Evolutionary conservation across 1,139 yeast species (phyloP), one percentile per base, ranked within the genome.

Genomic region (Blastobotrys malaysiensis): DNA sequence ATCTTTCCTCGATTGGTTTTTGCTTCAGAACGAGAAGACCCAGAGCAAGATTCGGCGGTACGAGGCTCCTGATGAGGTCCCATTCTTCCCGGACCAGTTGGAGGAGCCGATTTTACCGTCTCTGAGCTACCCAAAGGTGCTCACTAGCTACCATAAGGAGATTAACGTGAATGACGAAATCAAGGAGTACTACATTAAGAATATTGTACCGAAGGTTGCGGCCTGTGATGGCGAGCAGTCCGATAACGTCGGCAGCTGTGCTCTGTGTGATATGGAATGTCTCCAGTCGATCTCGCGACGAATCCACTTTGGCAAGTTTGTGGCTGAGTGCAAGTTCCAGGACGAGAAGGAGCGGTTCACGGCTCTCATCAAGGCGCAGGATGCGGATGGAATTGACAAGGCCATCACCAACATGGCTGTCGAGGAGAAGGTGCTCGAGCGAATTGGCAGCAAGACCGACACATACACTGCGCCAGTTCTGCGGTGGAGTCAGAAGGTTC

Each of bases 291-390:
- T 93, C 50, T 87, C 96, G n/a, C 79, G 99, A 65, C 80, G 99
- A 67, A 89, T 93, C 61, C 99, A 93, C 72, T 93, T 93, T 72
- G 99, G 98, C 52, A 88, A 87, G 71, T 93, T 93, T 74, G 99
- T 93, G 5, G 99, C 99, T 5, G 99, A 93, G 69, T 86, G 96
- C 46, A 93, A 93, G 72, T 93, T 82, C 69, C 85, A 78, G 64
- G 72, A 77, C 26, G 95, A 91, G 61, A 79, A 76, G 47, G 88
- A 80, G 52, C 70, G 70, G 52, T 90, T 84, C 72, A 82, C 81
- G 1, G 73, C 78, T 62, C 73, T 90, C 63, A 93, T 93, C 61
- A 68, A 74, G 59, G 80, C 77, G 0, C 78, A 75, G 56, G 97
- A 93, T 66, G 73, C 81, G 4, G 74, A 76, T 13, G 96, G 95